A percentile compares a stretch with the other conserved stretches of the same genome.
Evolutionary conservation across 179 eudicot species (phyloP).

Genomic region (Amaranthus tricolor): DNA sequence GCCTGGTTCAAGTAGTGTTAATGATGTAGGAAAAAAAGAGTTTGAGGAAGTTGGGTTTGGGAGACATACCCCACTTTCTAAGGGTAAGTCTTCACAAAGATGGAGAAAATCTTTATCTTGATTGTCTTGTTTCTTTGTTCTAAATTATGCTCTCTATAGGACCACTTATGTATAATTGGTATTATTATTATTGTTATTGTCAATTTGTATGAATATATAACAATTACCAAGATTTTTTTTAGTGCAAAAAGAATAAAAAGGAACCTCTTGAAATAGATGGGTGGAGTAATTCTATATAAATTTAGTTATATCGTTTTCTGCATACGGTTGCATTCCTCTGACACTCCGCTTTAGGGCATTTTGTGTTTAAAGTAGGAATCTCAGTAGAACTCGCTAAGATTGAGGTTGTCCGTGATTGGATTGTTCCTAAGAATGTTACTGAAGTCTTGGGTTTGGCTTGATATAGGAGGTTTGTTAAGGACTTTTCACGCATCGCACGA

Average conservation of each 20-base stretch:
- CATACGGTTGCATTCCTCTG: too few species aligned
- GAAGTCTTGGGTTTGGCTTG: too few species aligned
- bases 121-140: constrained; percentile 12
- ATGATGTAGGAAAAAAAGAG: constrained; percentile 27
- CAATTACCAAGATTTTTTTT: background rate
- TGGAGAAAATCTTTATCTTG: constrained; percentile 70
- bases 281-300: background rate
- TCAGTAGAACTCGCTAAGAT: too few species aligned
- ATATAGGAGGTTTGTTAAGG: too few species aligned
- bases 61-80: constrained; percentile 40
- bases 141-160: background rate
- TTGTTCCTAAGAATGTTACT: too few species aligned
- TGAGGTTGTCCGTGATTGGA: too few species aligned
- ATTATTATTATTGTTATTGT: background rate
- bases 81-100: constrained; percentile 34
- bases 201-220: background rate
- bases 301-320: background rate
- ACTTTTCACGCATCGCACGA: too few species aligned
- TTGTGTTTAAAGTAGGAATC: too few species aligned
- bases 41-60: constrained; percentile 36
- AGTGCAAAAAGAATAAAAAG: too few species aligned
- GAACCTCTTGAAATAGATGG: background rate
- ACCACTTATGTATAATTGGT: background rate
- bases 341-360: too few species aligned
- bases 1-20: constrained; percentile 21